Evolutionary conservation across 345 rosid genomes (phyloP).

Genomic region (Rhodamnia rubescens): DNA sequence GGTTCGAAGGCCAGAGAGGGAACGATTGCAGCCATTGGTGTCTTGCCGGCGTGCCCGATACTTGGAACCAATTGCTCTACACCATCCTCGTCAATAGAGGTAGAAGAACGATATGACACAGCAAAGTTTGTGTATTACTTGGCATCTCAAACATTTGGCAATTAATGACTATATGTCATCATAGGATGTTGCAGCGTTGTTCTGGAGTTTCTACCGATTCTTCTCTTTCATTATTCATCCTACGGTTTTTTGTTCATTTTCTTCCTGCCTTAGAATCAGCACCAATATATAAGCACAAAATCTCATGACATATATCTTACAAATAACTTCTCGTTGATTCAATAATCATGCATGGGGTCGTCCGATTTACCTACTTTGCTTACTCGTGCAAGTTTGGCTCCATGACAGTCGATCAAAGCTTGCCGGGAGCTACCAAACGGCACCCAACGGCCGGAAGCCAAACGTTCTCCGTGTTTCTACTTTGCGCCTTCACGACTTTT

Average conservation of each 20-base stretch:
- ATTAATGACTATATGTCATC: not conserved
- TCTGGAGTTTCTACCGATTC: not conserved
- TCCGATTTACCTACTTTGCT: not conserved
- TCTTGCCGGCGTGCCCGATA: conserved; percentile 33
- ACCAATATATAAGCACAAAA: not conserved
- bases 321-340: no score
- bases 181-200: not conserved
- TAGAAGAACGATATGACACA: not conserved
- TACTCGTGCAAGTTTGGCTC: not conserved
- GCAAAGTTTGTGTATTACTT: no score
- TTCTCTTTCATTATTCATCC: not conserved
- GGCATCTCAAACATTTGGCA: not conserved
- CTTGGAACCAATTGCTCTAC: conserved; percentile 27
- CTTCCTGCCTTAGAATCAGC: not conserved
- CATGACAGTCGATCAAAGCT: not conserved
- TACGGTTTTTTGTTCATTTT: not conserved
- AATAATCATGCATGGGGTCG: no score
- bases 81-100: conserved; percentile 4
- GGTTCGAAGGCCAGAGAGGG: conserved; percentile 2
- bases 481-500: not conserved
- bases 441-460: not conserved
- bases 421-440: not conserved
- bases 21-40: conserved; percentile 48
- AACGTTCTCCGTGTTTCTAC: not conserved
- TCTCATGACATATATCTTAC: not conserved